Evolutionary conservation across 176 grass and related monocot genomes (phyloP).

Genomic region (Cenchrus fungigraminus): DNA sequence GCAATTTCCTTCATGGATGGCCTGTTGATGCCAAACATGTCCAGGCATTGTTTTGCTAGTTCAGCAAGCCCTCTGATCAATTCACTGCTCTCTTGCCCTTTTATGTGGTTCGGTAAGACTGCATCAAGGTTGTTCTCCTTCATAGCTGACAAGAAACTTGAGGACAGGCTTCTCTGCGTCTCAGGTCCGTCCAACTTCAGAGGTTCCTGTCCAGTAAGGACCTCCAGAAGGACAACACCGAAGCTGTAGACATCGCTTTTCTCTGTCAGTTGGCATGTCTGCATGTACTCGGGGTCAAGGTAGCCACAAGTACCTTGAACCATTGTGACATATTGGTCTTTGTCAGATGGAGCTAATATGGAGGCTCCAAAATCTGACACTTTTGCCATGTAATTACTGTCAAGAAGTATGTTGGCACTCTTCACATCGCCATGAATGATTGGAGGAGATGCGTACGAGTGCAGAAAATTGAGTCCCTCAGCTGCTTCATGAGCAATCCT

Average conservation of each 20-base stretch:
- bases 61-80: constrained; percentile 23
- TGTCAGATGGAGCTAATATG: constrained; percentile 38
- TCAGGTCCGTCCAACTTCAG: constrained; percentile 29
- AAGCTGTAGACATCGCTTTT: constrained; percentile 45
- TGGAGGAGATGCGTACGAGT: constrained; percentile 27
- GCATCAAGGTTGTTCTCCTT: constrained; percentile 40
- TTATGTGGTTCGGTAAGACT: constrained; percentile 18
- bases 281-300: constrained; percentile 51
- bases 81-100: constrained; percentile 46
- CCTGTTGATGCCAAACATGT: constrained; percentile 38
- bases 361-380: constrained; percentile 49
- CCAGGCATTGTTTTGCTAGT: constrained; percentile 39
- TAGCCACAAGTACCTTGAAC: constrained; percentile 46
- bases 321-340: constrained; percentile 49
- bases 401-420: constrained; percentile 29
- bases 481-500: constrained; percentile 44
- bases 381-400: constrained; percentile 36
- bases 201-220: constrained; percentile 38
- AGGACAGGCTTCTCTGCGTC: constrained; percentile 14
- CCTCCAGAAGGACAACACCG: constrained; percentile 36
- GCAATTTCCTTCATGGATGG: constrained; percentile 46
- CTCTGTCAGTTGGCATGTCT: constrained; percentile 44
- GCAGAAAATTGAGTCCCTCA: constrained; percentile 30
- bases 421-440: constrained; percentile 44
- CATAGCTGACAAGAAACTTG: constrained; percentile 34